These are phyloP conservation scores for Xenosphaeropsis pyriputrescens DNA, from an alignment of 2,329 filamentous ascomycete species.

Conservation along the genomic window DNA sequence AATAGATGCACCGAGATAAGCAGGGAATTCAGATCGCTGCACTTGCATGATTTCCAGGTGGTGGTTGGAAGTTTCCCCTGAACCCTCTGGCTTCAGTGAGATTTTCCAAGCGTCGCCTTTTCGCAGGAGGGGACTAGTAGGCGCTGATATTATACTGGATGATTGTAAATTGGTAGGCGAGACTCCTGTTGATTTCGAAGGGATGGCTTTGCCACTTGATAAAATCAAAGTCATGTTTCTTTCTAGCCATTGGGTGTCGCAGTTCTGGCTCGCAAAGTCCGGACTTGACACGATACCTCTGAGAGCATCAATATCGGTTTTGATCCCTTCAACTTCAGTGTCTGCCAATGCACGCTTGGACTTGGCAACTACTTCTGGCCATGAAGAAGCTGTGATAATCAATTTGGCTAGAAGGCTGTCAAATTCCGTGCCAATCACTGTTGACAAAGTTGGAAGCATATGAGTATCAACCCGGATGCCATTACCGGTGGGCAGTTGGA, in stretches of 20 bases:
- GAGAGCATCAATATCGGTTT: slow-evolving; percentile 40
- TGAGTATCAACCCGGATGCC: slow-evolving; percentile 31
- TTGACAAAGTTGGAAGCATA: slow-evolving; percentile 18
- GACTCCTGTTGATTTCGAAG: slow-evolving; percentile 12
- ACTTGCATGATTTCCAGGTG: slow-evolving; percentile 39
- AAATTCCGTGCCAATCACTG: slow-evolving; percentile 29
- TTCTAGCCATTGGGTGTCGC: slow-evolving; percentile 45
- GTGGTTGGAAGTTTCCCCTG: slow-evolving; percentile 15
- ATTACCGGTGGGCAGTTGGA: slow-evolving; percentile 38
- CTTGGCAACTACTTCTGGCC: slow-evolving; percentile 35
- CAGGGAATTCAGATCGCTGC: slow-evolving; percentile 44
- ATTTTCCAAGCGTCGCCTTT: slow-evolving; percentile 45
- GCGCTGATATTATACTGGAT: slow-evolving; percentile 11
- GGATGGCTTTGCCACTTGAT: slow-evolving; percentile 16
- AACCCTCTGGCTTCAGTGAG: slow-evolving; percentile 22
- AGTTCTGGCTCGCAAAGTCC: slow-evolving; percentile 30
- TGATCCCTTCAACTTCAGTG: slow-evolving; percentile 37
- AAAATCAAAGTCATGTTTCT: slow-evolving; percentile 22
- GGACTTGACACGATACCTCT: slow-evolving; percentile 33
- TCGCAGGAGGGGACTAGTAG: slow-evolving; percentile 31
- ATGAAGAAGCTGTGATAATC: slow-evolving; percentile 28
- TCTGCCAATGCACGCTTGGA: slow-evolving; percentile 38
- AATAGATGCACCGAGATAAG: slow-evolving; percentile 35
- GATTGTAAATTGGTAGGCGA: slow-evolving; percentile 4
- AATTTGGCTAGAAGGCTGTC: slow-evolving; percentile 32